phyloP scores from a whole-genome alignment of 495 filamentous ascomycete genomes.

The Neurospora sp. region DNA sequence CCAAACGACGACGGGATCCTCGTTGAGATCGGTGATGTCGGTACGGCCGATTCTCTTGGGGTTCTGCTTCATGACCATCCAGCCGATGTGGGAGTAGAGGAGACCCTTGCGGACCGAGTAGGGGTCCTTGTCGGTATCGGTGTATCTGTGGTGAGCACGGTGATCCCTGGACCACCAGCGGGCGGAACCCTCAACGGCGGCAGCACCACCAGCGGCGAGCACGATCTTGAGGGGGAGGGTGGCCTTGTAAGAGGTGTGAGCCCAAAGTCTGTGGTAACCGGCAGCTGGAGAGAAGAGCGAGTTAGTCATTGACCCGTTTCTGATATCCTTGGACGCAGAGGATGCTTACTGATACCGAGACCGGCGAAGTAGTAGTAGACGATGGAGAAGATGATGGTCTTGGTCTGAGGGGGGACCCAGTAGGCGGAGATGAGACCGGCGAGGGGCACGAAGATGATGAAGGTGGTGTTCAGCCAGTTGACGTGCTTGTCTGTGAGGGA shows the following conservation, averaged over 20 bases:
- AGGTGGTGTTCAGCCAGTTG: conserved; percentile 84
- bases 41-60: conserved; percentile 88
- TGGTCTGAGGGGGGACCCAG: conserved; percentile 67
- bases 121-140: conserved; percentile 97
- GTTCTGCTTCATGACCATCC: conserved; percentile 93
- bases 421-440: conserved; percentile 65
- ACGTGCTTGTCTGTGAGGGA: conserved; percentile 63
- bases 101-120: conserved; percentile 98
- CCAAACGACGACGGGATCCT: conserved; percentile 87
- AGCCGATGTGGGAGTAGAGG: conserved; percentile 88
- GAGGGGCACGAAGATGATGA: conserved; percentile 80
- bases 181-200: conserved; percentile 92
- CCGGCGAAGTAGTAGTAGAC: conserved; percentile 89
- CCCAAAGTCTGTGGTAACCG: conserved; percentile 89
- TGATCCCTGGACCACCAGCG: conserved; percentile 97
- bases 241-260: conserved; percentile 93
- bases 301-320: conserved; percentile 8
- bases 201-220: conserved; percentile 83
- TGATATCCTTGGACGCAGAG: background rate
- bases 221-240: conserved; percentile 79
- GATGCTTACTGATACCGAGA: conserved; percentile 67
- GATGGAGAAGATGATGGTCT: conserved; percentile 75
- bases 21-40: conserved; percentile 94
- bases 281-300: conserved; percentile 14
- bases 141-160: conserved; percentile 96